A percentile compares a stretch with the other conserved stretches of the same genome.
Evolutionary conservation across 2,329 filamentous ascomycete genomes (phyloP).

Genomic region (Phialocephala sp.): DNA sequence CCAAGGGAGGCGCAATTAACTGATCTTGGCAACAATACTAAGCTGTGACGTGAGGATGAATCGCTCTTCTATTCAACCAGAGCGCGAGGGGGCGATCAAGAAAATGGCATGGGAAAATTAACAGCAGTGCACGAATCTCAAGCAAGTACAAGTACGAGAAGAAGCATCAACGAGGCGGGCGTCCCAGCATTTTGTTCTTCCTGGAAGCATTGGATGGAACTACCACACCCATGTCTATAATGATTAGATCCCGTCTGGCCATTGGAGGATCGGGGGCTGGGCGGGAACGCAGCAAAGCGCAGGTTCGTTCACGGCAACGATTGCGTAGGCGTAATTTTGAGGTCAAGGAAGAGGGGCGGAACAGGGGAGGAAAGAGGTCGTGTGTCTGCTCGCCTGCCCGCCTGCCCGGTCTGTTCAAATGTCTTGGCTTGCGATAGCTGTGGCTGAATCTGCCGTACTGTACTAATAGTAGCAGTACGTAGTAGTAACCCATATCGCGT

Average conservation of each 20-base stretch:
- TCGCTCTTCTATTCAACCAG: not conserved
- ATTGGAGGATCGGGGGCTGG: not conserved
- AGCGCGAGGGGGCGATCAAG: not conserved
- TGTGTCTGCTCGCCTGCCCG: not conserved
- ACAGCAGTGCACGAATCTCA: too few species aligned
- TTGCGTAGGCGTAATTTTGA: slow-evolving; percentile 4
- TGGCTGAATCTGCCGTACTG: slow-evolving; percentile 1
- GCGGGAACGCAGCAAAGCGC: not conserved
- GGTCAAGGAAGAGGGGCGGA: slow-evolving; percentile 5
- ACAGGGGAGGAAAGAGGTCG: not conserved
- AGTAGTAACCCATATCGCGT: too few species aligned
- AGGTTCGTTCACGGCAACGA: not conserved
- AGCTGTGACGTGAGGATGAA: not conserved
- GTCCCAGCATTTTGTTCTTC: not conserved
- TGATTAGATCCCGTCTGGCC: not conserved
- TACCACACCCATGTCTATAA: not conserved
- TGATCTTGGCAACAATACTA: slow-evolving; percentile 15
- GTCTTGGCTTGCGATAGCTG: not conserved
- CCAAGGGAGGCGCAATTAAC: slow-evolving; percentile 23
- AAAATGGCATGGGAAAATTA: not conserved
- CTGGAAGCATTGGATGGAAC: too few species aligned
- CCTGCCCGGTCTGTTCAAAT: not conserved
- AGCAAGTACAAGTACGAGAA: not conserved
- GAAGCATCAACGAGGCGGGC: not conserved
- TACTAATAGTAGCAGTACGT: too few species aligned